Percentiles rank a stretch among this genome's conserved stretches.
phyloP scores from a whole-genome alignment of 2,329 filamentous ascomycete species.

The Chaetomiaceae sp. region DNA sequence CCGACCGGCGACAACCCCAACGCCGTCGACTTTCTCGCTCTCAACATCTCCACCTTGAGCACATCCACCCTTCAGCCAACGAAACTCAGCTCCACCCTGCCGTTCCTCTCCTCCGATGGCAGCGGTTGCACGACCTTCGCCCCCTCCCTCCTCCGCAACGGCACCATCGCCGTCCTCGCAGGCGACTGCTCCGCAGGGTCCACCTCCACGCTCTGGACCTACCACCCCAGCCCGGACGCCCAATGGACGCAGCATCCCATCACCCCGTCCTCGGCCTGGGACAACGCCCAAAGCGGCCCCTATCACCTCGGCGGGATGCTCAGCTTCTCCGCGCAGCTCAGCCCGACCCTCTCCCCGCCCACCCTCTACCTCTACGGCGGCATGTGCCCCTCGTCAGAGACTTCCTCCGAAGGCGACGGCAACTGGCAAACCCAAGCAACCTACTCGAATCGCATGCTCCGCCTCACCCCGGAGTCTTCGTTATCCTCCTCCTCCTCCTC shows the following conservation, averaged over 20 bases:
- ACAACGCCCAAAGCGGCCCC: slow-evolving; percentile 36
- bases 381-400: slow-evolving; percentile 65
- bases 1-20: slow-evolving; percentile 40
- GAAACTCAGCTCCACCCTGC: slow-evolving; percentile 53
- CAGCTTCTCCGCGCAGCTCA: slow-evolving; percentile 61
- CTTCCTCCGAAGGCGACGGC: slow-evolving; percentile 24
- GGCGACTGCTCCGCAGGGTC: slow-evolving; percentile 62
- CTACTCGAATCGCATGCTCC: slow-evolving; percentile 78
- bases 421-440: slow-evolving; percentile 64
- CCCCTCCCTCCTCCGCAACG: slow-evolving; percentile 61
- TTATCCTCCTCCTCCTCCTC: slow-evolving; percentile 27
- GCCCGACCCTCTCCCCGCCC: slow-evolving; percentile 49
- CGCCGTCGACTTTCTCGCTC: slow-evolving; percentile 52
- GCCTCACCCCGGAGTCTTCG: slow-evolving; percentile 47
- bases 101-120: slow-evolving; percentile 52
- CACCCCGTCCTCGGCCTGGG: slow-evolving; percentile 20
- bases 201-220: slow-evolving; percentile 63
- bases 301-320: slow-evolving; percentile 55
- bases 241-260: slow-evolving; percentile 37
- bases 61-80: slow-evolving; percentile 42
- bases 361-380: slow-evolving; percentile 77
- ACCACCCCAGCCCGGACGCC: slow-evolving; percentile 41
- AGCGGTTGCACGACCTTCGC: slow-evolving; percentile 54
- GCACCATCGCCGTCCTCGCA: slow-evolving; percentile 67
- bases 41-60: slow-evolving; percentile 60